Evolutionary conservation across 2,329 filamentous ascomycete species (phyloP).

Genomic region (Drechslerella stenobrocha): DNA sequence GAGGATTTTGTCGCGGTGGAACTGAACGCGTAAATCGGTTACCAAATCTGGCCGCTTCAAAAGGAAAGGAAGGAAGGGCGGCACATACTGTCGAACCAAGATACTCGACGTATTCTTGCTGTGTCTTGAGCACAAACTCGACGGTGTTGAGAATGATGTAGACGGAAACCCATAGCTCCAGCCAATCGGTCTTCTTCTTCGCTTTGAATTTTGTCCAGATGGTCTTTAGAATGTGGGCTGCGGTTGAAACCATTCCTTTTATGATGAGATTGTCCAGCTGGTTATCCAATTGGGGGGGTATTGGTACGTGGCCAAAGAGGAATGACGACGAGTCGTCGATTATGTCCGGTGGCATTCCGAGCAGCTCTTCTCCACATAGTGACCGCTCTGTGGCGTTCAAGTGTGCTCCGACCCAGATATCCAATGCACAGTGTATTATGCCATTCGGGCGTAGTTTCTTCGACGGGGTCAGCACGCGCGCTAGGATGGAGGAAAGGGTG

Average conservation of each 20-base stretch:
- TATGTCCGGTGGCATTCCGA: constrained; percentile 41
- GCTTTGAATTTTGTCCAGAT: constrained; percentile 46
- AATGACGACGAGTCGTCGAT: constrained; percentile 41
- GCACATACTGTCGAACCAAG: constrained; percentile 38
- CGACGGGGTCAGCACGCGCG: background rate
- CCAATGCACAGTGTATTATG: constrained; percentile 41
- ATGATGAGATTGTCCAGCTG: constrained; percentile 46
- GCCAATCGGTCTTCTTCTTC: constrained; percentile 44
- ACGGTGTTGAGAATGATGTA: constrained; percentile 43
- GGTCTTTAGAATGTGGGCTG: constrained; percentile 38
- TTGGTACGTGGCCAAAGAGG: constrained; percentile 42
- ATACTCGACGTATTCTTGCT: constrained; percentile 44
- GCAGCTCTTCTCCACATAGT: constrained; percentile 29
- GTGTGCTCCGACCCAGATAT: constrained; percentile 46
- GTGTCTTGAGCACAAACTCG: constrained; percentile 39
- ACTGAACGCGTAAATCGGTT: constrained; percentile 10
- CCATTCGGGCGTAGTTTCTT: constrained; percentile 46
- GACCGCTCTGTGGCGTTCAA: constrained; percentile 45
- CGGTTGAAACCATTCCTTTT: constrained; percentile 40
- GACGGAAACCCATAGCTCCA: constrained; percentile 37
- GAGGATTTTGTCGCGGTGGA: constrained; percentile 43
- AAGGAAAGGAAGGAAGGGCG: background rate
- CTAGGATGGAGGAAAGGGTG: background rate
- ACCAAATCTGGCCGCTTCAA: background rate
- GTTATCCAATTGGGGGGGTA: constrained; percentile 40